Evolutionary conservation across 192 early-diverging fungal species (phyloP).

Genomic region (Linnemannia schmuckeri): DNA sequence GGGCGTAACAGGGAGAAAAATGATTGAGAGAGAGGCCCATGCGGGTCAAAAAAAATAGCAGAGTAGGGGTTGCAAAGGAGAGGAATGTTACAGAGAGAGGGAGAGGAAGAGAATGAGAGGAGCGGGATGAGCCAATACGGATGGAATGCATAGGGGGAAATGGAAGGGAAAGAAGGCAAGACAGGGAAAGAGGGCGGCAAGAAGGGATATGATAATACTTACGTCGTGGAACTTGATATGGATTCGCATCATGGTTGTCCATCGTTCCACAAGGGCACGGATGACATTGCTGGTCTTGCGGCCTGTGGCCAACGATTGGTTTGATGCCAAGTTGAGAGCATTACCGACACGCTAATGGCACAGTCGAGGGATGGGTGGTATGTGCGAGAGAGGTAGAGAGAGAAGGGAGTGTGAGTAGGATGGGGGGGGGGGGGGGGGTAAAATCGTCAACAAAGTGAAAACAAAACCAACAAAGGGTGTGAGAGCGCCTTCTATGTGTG

Average conservation of each 20-base stretch:
- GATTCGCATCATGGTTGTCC: slow-evolving; percentile 44
- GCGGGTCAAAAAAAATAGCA: background rate
- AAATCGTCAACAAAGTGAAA: background rate
- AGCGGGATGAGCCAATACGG: background rate
- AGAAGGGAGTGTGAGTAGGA: background rate
- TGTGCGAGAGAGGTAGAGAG: background rate
- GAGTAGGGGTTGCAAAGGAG: background rate
- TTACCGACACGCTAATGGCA: slow-evolving; percentile 42
- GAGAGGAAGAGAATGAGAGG: background rate
- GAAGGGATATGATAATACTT: slow-evolving; percentile 1
- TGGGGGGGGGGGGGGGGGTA: too few relatives aligned
- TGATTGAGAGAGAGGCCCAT: slow-evolving; percentile 3
- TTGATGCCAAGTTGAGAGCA: slow-evolving; percentile 39
- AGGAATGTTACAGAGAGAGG: background rate
- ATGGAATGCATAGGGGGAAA: background rate
- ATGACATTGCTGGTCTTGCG: slow-evolving; percentile 35
- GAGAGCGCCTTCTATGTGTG: background rate
- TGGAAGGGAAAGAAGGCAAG: background rate
- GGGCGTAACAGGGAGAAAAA: background rate
- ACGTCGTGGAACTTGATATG: slow-evolving; percentile 53
- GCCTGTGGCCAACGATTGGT: slow-evolving; percentile 24
- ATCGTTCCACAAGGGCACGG: slow-evolving; percentile 48
- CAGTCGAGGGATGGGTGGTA: background rate
- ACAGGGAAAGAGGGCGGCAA: background rate
- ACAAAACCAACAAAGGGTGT: too few relatives aligned